Evolutionary conservation across 371 early-diverging fungal species (phyloP), one percentile per base, ranked within the genome.

Genomic region (Rhizopus sp.): DNA sequence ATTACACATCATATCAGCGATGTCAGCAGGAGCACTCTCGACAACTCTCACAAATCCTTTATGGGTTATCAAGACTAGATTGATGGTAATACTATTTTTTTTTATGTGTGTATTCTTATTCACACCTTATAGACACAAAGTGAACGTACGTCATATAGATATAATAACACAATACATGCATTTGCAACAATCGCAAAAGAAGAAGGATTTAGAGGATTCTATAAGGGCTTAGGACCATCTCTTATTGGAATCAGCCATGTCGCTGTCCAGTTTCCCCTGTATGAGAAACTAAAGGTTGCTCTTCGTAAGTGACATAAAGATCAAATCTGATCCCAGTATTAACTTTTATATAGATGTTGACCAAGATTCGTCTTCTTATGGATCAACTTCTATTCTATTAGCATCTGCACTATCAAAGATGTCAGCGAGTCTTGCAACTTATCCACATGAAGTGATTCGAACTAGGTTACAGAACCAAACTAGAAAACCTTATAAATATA

Each of bases 191-290:
- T 94, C 61, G 79, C 77, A 34, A 60, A 46, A 50, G 73, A 79
- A 5, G 95, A 94, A 69, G 92, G 94, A 0, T 66, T 84, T 33
- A 77, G 79, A 29, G 93, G 93, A 52, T 89, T 89, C 64, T 93
- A 92, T 75, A 93, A 91, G 67, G 98, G 98, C 30, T 79, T 96
- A 15, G 93, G 90, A 8, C 88, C 95, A 29, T 89, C 92, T 8
- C 67, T 98, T 49, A 75, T 97, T 62, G 98, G 98, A 39, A 89
- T 96, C 7, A 83, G 85, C 33, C 98, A 98, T 75, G 96, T 93
- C 4, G 94, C 92, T 5, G 83, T 98, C 7, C 96, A 96, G 68
- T 98, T 98, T 63, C 96, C 97, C 35, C 72, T 96, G 31, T 98
- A 98, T 75, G 98, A 98, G 73, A 78, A 85, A 54, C 72, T 98